Evolutionary conservation across 2,329 filamentous ascomycete genomes (phyloP).

Genomic region (Paraconiothyrium sp.): DNA sequence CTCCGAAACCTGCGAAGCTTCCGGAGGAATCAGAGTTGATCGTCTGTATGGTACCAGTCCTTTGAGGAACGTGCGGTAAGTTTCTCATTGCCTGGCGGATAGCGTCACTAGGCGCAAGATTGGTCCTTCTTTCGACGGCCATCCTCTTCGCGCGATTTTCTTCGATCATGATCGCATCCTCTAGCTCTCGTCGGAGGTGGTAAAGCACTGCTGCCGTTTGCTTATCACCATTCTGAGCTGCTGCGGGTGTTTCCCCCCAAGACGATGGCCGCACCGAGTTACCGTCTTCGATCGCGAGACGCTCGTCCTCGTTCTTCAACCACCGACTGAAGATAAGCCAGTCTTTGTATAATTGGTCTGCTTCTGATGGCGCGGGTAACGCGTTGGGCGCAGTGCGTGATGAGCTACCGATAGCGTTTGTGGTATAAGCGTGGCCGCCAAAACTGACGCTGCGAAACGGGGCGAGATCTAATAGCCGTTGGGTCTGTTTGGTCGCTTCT

Average conservation of each 20-base stretch:
- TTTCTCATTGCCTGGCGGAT: conserved; percentile 37
- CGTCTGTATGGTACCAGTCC: conserved; percentile 35
- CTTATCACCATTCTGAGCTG: conserved; percentile 28
- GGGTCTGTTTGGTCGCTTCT: conserved; percentile 36
- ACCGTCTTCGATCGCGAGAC: conserved; percentile 31
- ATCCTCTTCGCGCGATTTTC: conserved; percentile 43
- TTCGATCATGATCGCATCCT: conserved; percentile 42
- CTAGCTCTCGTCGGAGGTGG: conserved; percentile 39
- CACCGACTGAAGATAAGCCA: conserved; percentile 42
- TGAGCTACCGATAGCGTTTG: conserved; percentile 29
- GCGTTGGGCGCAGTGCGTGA: conserved; percentile 29
- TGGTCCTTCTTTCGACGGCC: conserved; percentile 34
- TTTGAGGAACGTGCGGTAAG: conserved; percentile 35
- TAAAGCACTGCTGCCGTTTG: conserved; percentile 40
- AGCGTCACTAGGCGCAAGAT: conserved; percentile 41
- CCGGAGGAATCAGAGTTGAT: conserved; percentile 33
- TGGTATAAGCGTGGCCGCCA: conserved; percentile 37
- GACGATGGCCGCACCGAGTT: conserved; percentile 31
- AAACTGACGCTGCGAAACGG: conserved; percentile 39
- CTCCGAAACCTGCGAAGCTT: conserved; percentile 28
- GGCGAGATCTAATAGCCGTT: conserved; percentile 28
- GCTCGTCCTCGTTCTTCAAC: conserved; percentile 40
- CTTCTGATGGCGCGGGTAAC: conserved; percentile 38
- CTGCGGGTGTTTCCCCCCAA: conserved; percentile 31
- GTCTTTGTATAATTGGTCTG: conserved; percentile 41